Percentiles rank a stretch among this genome's conserved stretches.
Evolutionary conservation across 495 filamentous ascomycete genomes (phyloP).

Genomic region (Amniculicola lignicola): DNA sequence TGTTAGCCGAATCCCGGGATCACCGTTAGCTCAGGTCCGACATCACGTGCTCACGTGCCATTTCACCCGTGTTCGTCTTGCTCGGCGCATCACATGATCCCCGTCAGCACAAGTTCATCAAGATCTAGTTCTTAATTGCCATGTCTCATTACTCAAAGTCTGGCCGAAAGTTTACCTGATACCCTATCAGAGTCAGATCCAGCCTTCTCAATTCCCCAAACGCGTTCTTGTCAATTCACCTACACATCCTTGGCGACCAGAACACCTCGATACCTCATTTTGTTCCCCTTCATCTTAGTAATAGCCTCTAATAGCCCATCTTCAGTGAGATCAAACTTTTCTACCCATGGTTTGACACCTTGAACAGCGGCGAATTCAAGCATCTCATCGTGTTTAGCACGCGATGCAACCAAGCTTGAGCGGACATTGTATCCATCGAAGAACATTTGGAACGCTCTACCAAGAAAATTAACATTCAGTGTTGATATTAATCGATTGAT

Average conservation of each 20-base stretch:
- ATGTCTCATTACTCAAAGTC: too few species aligned
- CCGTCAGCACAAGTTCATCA: too few species aligned
- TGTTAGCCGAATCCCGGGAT: constrained; percentile 7
- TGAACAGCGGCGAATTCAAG: constrained; percentile 24
- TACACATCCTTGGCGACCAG: constrained; percentile 18
- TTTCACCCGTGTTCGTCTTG: too few species aligned
- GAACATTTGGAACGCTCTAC: constrained; percentile 19
- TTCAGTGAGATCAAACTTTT: constrained; percentile 28
- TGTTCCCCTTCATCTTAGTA: constrained; percentile 15
- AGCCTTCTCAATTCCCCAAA: too few species aligned
- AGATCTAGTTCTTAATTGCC: too few species aligned
- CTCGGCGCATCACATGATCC: too few species aligned
- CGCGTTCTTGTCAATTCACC: too few species aligned
- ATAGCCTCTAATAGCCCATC: constrained; percentile 23
- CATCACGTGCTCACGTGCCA: too few species aligned
- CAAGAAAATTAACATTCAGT: background rate
- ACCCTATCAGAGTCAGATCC: too few species aligned
- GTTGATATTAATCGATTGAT: background rate
- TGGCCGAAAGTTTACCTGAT: too few species aligned
- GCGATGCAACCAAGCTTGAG: constrained; percentile 25
- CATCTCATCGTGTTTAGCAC: constrained; percentile 28
- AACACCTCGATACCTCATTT: constrained; percentile 27
- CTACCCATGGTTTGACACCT: constrained; percentile 21
- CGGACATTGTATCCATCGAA: constrained; percentile 29
- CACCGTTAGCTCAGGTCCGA: too few species aligned